Conservation (phyloP, 768 basidiomycete genomes). For the Pleurotus pulmonarius region DNA sequence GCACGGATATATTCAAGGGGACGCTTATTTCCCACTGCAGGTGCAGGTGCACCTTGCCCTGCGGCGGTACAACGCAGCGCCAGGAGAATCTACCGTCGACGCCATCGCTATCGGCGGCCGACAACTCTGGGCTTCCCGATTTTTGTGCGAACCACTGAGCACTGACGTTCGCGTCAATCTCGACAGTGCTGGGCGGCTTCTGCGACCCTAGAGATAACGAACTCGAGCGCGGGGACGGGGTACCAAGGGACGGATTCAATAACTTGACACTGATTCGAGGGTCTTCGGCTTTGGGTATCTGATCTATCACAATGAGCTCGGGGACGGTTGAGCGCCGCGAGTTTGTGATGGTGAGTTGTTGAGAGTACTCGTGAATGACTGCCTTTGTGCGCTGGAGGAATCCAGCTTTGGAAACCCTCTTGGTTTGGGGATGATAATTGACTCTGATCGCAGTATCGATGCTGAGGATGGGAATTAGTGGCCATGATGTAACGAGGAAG, state of each 20-base stretch:
- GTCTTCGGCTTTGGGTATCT: slow-evolving; percentile 11
- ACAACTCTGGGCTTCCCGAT: not conserved
- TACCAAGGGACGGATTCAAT: not conserved
- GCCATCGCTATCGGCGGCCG: not conserved
- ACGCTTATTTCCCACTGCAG: slow-evolving; percentile 1
- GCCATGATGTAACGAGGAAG: slow-evolving; percentile 18
- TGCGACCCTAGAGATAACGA: not conserved
- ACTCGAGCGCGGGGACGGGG: not conserved
- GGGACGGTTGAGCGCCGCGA: slow-evolving; percentile 9
- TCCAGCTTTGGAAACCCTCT: not conserved
- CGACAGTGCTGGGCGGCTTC: not conserved
- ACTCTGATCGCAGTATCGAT: not conserved
- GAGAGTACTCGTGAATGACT: slow-evolving; percentile 9
- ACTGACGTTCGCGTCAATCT: not conserved
- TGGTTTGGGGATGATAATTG: slow-evolving; percentile 14
- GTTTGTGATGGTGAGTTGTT: slow-evolving; percentile 13
- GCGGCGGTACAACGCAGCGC: not conserved
- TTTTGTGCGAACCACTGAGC: not conserved
- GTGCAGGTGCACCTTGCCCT: slow-evolving; percentile 5
- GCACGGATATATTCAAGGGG: not conserved
- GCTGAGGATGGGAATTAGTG: slow-evolving; percentile 25
- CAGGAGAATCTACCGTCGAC: not conserved
- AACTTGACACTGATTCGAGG: not conserved
- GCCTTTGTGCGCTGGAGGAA: slow-evolving; percentile 1
- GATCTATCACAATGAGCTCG: slow-evolving; percentile 12